Evolutionary conservation across 176 grass and related monocot species (phyloP).

Genomic region (bread wheat (Triticum aestivum)): IWGSC_CS_RefSeq_v2.1 NC_057812.1:33959902-33960401

Average conservation of each 20-base stretch:
- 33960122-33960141: background rate
- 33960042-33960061: background rate
- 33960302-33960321: background rate
- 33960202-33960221: background rate
- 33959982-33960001: background rate
- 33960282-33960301: background rate
- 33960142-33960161: background rate
- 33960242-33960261: background rate
- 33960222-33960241: background rate
- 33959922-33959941: background rate
- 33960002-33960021: background rate
- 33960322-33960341: background rate
- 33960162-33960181: background rate
- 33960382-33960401: background rate
- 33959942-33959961: background rate
- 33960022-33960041: background rate
- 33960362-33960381: background rate
- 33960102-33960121: background rate
- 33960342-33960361: background rate
- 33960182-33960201: background rate
- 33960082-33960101: background rate
- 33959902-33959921: background rate
- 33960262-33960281: background rate
- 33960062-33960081: background rate
- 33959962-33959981: background rate